Evolutionary conservation across 1,139 yeast genomes (phyloP), one percentile per base, ranked within the genome.

Genomic region (Yamadazyma membranifaciens): DNA sequence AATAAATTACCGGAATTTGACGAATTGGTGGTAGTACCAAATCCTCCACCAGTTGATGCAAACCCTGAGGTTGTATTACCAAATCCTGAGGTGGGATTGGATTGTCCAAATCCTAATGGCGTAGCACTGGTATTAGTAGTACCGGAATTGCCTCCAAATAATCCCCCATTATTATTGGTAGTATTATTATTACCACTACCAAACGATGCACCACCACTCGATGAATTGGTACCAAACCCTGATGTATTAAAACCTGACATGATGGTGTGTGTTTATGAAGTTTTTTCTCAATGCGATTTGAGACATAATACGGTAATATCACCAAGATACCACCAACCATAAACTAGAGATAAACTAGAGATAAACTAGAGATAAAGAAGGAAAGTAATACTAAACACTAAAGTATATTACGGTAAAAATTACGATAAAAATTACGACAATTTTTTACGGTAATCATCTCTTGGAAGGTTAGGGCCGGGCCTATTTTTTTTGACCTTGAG

Each of bases 401-500:
- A 24, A 24, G 26, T 24, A 24, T n/a, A n/a, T n/a, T 24, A 24
- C 26, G 10, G 7, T 10, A 24, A 24, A 29, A 29, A 31, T 22
- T 14, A 7, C n/a, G n/a, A 33, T 6, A 30, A 33, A 22, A 33
- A 25, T 24, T 6, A 28, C n/a, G n/a, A n/a, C n/a, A n/a, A n/a
- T n/a, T n/a, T n/a, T n/a, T n/a, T n/a, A n/a, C n/a, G n/a, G n/a
- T n/a, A n/a, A n/a, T n/a, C n/a, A n/a, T n/a, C n/a, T n/a, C n/a
- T n/a, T n/a, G n/a, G n/a, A n/a, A n/a, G n/a, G n/a, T n/a, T n/a
- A 20, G 24, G 24, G 24, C 24, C 5, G 7, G 7, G 24, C 24
- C 49, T 67, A 69, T 59, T 71, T 67, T 65, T 72, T 73, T 34
- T 69, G 56, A 69, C 98, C 98, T 78, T 91, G 98, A 62, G 88